Base-by-base conservation (phyloP, 345 rosid genomes). In the Eucalyptus curtisii region DNA sequence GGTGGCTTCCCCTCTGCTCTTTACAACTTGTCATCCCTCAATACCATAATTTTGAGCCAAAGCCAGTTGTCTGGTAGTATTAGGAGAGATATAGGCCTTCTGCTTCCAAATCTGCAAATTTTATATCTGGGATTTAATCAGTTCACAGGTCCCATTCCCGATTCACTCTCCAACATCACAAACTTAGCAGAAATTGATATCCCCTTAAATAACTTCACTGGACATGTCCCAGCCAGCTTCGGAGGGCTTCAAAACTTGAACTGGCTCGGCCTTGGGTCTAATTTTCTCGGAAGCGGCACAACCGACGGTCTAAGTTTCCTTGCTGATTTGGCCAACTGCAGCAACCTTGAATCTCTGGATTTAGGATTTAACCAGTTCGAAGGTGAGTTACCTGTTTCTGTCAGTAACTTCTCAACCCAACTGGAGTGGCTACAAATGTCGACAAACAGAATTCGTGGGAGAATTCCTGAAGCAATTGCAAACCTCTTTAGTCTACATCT, bases 1-100 rank as follows among this genome's bases (percentile, higher is more conserved):
- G 90, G 91, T 82, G 33, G 50, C 31, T 86, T 90, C 49, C 91
- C 91, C 81, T 52, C 49, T 9, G 82, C 90, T 10, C 49, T 90
- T 13, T 90, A 88, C 89, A 90, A 88, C 84, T 85, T 85, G 57
- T 86, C 91, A n/a, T 88, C 87, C 8, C 80, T 88, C 50, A 52
- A 81, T 14, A 19, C 16, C n/a, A 30, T 90, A 19, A 49, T 6
- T 31, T 31, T 87, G 87, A 52, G 7, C 50, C 31, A 7, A 10
- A 84, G 84, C 49, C 48, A 27, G n/a, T 88, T 90, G 4, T 82
- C 27, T 1, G 90, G 91, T 22, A 59, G 30, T 33, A 87, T 90
- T 37, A 80, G 76, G 12, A 37, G 24, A 11, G 89, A 88, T 12
- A 86, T 88, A 55, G 86, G 86, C 45, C 82, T 52, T 30, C 15